Evolutionary conservation across 495 filamentous ascomycete species (phyloP).

Genomic region (Xylaria longipes): DNA sequence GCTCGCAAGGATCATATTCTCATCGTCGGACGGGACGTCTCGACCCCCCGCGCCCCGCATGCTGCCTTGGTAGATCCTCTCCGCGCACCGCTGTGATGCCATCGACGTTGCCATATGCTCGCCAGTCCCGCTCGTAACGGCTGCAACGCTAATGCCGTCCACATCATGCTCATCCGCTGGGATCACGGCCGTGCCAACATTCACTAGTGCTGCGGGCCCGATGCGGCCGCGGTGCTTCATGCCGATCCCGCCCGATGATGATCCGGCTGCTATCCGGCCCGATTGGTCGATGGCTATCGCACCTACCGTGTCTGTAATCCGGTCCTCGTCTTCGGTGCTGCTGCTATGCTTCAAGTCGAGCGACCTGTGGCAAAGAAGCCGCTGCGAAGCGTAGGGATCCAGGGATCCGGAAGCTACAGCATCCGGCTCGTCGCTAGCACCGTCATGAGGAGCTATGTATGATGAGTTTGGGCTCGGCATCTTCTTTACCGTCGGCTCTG

Average conservation of each 20-base stretch:
- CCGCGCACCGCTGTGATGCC: slow-evolving; percentile 79
- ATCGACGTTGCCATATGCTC: slow-evolving; percentile 96
- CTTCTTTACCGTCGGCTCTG: neutral
- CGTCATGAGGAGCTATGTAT: slow-evolving; percentile 27
- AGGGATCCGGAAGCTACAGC: neutral
- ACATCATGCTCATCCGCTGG: slow-evolving; percentile 64
- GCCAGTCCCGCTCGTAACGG: slow-evolving; percentile 89
- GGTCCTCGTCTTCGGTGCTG: slow-evolving; percentile 8
- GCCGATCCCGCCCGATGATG: slow-evolving; percentile 97
- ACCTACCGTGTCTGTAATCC: slow-evolving; percentile 90
- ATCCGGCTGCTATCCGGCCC: slow-evolving; percentile 93
- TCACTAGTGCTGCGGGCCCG: slow-evolving; percentile 90
- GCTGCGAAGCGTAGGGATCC: neutral
- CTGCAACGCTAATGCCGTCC: slow-evolving; percentile 69
- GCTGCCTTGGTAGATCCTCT: slow-evolving; percentile 72
- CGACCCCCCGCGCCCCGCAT: slow-evolving; percentile 63
- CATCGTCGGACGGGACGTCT: slow-evolving; percentile 65
- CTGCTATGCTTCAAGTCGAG: neutral
- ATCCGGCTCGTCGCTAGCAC: slow-evolving; percentile 20
- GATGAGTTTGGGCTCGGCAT: neutral
- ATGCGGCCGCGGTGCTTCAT: slow-evolving; percentile 94
- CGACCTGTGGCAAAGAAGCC: too few relatives aligned
- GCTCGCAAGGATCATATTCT: slow-evolving; percentile 72
- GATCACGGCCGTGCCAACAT: slow-evolving; percentile 87
- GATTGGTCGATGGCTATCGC: slow-evolving; percentile 87